Evolutionary conservation across 306 rosid genomes (phyloP).

Genomic region (Styphnolobium japonicum): DNA sequence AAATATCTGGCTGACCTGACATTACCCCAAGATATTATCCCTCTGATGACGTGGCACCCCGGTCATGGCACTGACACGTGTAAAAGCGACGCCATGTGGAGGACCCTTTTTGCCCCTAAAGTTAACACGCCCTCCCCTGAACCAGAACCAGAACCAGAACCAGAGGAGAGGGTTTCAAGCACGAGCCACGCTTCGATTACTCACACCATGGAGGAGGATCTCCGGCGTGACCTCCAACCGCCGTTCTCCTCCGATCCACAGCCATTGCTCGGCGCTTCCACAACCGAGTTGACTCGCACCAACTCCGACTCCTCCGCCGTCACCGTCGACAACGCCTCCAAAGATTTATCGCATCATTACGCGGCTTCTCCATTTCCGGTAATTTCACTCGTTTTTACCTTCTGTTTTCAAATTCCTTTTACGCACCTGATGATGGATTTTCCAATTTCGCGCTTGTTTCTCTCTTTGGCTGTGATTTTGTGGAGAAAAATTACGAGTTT

Average conservation of each 20-base stretch:
- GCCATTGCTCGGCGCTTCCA: constrained; percentile 4
- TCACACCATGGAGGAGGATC: constrained; percentile 40
- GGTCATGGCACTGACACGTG: constrained; percentile 52
- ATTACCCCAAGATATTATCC: constrained; percentile 63
- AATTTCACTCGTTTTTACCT: neutral
- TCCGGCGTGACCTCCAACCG: constrained; percentile 18
- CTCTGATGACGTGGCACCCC: constrained; percentile 49
- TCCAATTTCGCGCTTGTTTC: neutral
- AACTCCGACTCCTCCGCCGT: constrained; percentile 46
- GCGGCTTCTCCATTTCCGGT: constrained; percentile 43
- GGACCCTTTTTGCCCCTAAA: constrained; percentile 29
- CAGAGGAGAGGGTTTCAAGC: too few relatives aligned
- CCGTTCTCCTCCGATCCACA: constrained; percentile 45
- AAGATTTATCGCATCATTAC: constrained; percentile 18
- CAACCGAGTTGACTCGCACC: constrained; percentile 38
- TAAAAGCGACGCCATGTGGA: constrained; percentile 89
- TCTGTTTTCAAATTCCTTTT: neutral
- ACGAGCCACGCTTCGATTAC: too few relatives aligned
- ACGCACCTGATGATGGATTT: neutral
- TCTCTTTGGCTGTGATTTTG: neutral
- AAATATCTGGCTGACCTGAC: constrained; percentile 77
- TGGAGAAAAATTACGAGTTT: neutral
- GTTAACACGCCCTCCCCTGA: neutral
- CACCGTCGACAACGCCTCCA: constrained; percentile 28
- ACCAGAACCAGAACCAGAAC: too few relatives aligned